phyloP scores from a whole-genome alignment of 768 basidiomycete genomes.

The Mycena latifolia region DNA sequence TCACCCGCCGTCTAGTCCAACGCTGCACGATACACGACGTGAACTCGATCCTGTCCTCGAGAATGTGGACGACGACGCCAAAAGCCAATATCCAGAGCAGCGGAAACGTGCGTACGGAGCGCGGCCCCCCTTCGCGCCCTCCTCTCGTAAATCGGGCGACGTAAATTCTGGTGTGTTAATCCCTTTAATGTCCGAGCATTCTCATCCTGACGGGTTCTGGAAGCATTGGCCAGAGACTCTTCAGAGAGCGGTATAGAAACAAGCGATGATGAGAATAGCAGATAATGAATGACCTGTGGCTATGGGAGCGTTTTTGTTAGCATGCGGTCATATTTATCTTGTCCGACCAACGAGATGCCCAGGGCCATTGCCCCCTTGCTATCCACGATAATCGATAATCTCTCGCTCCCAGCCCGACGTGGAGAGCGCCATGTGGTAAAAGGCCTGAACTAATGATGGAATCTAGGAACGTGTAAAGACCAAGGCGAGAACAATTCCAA shows the following conservation, averaged over 20 bases:
- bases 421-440: constrained; percentile 15
- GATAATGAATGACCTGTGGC: constrained; percentile 24
- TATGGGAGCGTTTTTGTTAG: background rate
- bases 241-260: constrained; percentile 30
- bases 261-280: constrained; percentile 28
- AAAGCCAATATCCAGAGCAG: constrained; percentile 7
- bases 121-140: constrained; percentile 1
- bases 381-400: constrained; percentile 27
- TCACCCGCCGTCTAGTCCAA: constrained; percentile 33
- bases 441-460: constrained; percentile 19
- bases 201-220: background rate
- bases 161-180: constrained; percentile 2
- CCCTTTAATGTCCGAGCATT: no score
- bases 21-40: constrained; percentile 6
- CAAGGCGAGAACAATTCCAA: background rate
- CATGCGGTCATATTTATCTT: constrained; percentile 22
- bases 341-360: constrained; percentile 9
- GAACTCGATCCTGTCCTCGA: constrained; percentile 29
- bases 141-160: background rate
- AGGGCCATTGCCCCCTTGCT: constrained; percentile 2
- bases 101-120: constrained; percentile 9
- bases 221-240: constrained; percentile 17
- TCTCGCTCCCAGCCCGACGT: background rate
- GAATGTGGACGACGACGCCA: constrained; percentile 6
- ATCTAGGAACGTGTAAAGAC: constrained; percentile 26